Evolutionary conservation across 345 rosid genomes (phyloP), one percentile per base, ranked within the genome.

Genomic region (Populus simonii): DNA sequence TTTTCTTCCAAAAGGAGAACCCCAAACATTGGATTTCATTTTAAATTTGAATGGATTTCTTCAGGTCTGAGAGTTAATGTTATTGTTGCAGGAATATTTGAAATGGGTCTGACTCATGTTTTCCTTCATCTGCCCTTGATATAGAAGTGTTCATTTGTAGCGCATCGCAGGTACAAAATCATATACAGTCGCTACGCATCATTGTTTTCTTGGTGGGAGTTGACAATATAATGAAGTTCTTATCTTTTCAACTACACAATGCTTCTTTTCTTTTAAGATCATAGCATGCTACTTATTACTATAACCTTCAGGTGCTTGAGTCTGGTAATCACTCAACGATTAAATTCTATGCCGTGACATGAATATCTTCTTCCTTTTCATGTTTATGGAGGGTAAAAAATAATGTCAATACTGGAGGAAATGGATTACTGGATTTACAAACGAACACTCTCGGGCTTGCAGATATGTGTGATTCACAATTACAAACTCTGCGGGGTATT

Each of bases 81-180:
- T 17, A 20, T 16, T 47, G 35, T 33, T 33, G 35, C 35, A 33
- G 35, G 35, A 33, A 33, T 33, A 33, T 33, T 33, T 33, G 35
- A 33, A 33, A 33, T 4, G 35, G 35, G 35, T 3, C 35, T 33
- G 35, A 33, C 23, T 61, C 66, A 23, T 49, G 35, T 39, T 72
- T 55, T 74, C 11, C 66, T 49, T 49, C 22, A 17, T 49, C 22
- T 17, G 29, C 5, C 62, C 25, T 33, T 33, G 73, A 67, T 74
- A 20, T 68, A 91, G 93, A 33, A 33, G 99, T 96, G 99, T 85
- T 96, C 99, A 2, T 96, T 93, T 77, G 99, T 93, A 11, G 99
- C 92, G 90, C 99, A 93, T 85, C 97, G 99, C 73, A 96, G 91
- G 83, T 91, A 93, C 93, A 96, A 96, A 85, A 92, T 93, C 61